Evolutionary conservation across 164 flowering plant species (phyloP), one percentile per base, ranked within the genome.

Genomic region (Protea cynaroides): DNA sequence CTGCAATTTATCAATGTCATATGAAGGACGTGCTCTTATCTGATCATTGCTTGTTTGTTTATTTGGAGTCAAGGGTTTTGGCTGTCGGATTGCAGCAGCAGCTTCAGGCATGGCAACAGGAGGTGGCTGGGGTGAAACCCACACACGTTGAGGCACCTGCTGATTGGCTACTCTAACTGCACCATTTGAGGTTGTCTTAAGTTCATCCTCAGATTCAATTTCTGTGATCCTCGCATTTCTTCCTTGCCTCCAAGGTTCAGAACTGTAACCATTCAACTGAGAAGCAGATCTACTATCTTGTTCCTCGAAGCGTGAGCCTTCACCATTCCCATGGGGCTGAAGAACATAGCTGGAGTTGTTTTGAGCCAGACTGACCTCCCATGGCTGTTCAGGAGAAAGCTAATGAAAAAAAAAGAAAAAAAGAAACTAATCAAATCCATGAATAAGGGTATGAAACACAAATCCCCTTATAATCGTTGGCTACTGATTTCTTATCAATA

Each of bases 81-180:
- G 90, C 56, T 87, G 85, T 51, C 97, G 74, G 61, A 95, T 92
- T 64, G 99, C 99, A 63, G 77, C 89, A 23, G 86, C 97, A 47
- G 99, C 99, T 76, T 87, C 97, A 12, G 97, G 77, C 85, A 89
- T 84, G 56, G 75, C 86, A 66, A 95, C 84, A 15, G 94, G 89
- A 7, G 99, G 97, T 7, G 90, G 90, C 70, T 79, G 94, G 38
- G 97, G 97, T 25, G 99, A 97, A 44, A 88, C 88, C 99, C 99
- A 95, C 7, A 83, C 51, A 43, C 89, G 86, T 56, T 66, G 83
- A 63, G 69, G 53, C 15, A 89, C 82, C 29, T 59, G 69, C 23
- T 82, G 83, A 56, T 53, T 67, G 51, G 61, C 44, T 13, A 19
- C 25, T 1, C 25, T 67, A 43, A 19, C 34, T 1, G 24, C 69